Conservation (phyloP, 768 basidiomycete species). For the Auricularia cornea region DNA sequence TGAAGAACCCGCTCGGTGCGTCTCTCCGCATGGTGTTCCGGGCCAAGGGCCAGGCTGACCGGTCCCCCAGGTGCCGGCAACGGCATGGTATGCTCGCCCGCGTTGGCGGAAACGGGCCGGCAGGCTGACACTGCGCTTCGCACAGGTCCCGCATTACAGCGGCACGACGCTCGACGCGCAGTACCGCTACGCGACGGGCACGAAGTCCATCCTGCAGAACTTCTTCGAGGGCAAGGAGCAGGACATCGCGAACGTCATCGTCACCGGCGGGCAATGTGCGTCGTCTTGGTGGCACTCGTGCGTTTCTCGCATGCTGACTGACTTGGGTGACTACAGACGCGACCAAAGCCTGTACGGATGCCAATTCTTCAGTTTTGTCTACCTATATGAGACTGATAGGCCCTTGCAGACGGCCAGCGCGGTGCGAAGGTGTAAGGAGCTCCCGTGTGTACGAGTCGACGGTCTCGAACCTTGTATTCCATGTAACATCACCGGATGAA, state of each 20-base stretch:
- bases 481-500: background rate
- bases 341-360: background rate
- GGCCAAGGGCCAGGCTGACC: no score
- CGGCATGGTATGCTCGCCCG: slow-evolving; percentile 75
- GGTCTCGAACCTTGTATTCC: background rate
- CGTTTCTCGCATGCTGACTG: background rate
- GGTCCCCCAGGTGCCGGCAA: slow-evolving; percentile 52
- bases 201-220: slow-evolving; percentile 62
- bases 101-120: background rate
- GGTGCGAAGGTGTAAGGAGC: background rate
- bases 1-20: slow-evolving; percentile 60
- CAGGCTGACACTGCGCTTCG: background rate
- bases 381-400: background rate
- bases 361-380: background rate
- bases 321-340: background rate
- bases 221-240: slow-evolving; percentile 58
- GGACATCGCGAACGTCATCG: slow-evolving; percentile 73
- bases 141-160: slow-evolving; percentile 57
- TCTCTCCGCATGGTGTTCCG: no score
- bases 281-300: background rate
- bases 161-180: slow-evolving; percentile 89
- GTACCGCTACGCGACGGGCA: slow-evolving; percentile 71
- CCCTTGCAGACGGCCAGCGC: background rate
- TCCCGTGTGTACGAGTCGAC: background rate
- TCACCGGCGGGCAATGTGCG: slow-evolving; percentile 46